Base-by-base conservation (phyloP, 306 rosid species). In the Fagus crenata region DNA sequence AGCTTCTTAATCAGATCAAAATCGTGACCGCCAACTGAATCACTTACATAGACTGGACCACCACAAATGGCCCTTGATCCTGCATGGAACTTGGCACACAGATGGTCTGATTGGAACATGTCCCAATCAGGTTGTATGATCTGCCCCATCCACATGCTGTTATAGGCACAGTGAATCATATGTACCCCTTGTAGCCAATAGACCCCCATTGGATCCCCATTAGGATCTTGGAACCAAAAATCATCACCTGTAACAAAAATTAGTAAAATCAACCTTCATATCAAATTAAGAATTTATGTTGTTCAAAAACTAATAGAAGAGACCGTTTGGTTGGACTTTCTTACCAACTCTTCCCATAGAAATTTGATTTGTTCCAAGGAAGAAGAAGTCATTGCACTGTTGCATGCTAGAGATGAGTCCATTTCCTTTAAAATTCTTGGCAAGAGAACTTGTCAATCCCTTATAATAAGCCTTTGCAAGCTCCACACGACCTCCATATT, bases 131-230 rank as follows among this genome's bases (percentile, higher is more conserved):
- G 98, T 1, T 86, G 97, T 80, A 89, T 89, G 59, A 94, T 86
- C 55, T 94, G 94, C 31, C 97, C 94, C 93, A 94, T 94, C 98
- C 98, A 94, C 89, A 94, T 78, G 84, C 96, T 94, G 81, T 94
- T 94, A 71, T 90, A 94, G 67, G 98, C 88, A 68, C 97, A 90
- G 37, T 89, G 94, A 80, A 94, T 86, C 97, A 94, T 94, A 72
- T 94, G 97, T 4, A 92, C 93, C 37, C 98, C 97, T 76, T 94
- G 96, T 53, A 92, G 71, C 98, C 96, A 92, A 72, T 85, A 92
- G 0, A 68, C 86, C 77, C 96, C 97, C 97, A 89, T 92, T 55
- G 96, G 96, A 33, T 92, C 98, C 17, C 95, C 97, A 63, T 88
- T 88, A 3, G 98, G 94, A 89, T 89, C 98, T 71, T 86, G 91